Evolutionary conservation across 768 basidiomycete genomes (phyloP), one percentile per base, ranked within the genome.

Genomic region (Termitomyces sp.): DNA sequence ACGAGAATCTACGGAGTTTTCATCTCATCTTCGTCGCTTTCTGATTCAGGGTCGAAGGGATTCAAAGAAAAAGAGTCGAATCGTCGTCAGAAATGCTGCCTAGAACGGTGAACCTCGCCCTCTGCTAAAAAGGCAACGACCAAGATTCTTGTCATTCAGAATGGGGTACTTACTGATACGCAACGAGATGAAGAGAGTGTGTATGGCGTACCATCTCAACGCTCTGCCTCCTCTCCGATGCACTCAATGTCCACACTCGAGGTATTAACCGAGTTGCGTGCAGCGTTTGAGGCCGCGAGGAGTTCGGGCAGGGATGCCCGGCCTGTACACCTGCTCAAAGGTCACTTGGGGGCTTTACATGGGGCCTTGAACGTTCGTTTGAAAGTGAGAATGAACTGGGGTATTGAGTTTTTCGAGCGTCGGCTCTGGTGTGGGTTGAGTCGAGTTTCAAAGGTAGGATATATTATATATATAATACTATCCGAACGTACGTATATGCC

Each of bases 171-270:
- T 35, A 16, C 11, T 31, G 10, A 5, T 33, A 31, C 5, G 12
- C 9, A 7, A 22, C n/a, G n/a, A n/a, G n/a, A n/a, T n/a, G 5
- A 16, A 12, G 18, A 41, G 16, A 47, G 7, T 45, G 27, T 11
- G 11, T 33, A 25, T 25, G 23, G 62, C 70, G 46, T 59, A 83
- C 86, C 85, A 88, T 87, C 65, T 88, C 80, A 60, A 89, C 67
- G 76, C 6, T 74, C 74, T 50, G 73, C 73, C 18, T 72, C 73
- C 22, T 72, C 76, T 6, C 70, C 68, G 25, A 89, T 60, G 52
- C 83, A 75, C 66, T 91, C 89, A 38, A 91, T 88, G 62, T 89
- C 82, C n/a, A 89, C 71, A 59, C 82, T 85, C 16, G 66, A 63
- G 0, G 85, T 85, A 56, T 84, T 76, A 5, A 46, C 33, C 27